phyloP scores from a whole-genome alignment of 1,139 yeast genomes.

The Chernovozyma sophiae-reginae region DNA sequence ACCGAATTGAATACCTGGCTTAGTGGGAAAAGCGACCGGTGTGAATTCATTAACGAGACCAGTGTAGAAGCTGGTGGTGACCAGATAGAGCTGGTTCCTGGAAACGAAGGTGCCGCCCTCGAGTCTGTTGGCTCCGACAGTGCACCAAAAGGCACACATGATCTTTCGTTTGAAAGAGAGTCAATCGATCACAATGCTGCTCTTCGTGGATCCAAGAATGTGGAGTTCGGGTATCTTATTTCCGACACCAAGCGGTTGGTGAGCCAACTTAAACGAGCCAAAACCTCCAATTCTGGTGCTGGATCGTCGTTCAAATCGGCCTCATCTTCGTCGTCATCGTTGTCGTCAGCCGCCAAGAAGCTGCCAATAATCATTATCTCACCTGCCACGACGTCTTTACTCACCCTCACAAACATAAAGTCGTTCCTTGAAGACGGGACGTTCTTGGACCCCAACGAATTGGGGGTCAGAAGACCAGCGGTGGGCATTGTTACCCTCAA shows the following conservation, averaged over 20 bases:
- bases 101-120: conserved; percentile 8
- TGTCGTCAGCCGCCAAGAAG: conserved; percentile 27
- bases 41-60: conserved; percentile 16
- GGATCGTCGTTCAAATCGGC: not conserved
- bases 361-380: conserved; percentile 93
- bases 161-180: conserved; percentile 58
- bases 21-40: conserved; percentile 57
- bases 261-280: conserved; percentile 45
- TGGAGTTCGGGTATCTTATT: conserved; percentile 70
- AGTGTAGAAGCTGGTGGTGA: conserved; percentile 7
- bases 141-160: no score
- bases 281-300: conserved; percentile 10
- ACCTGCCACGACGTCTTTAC: conserved; percentile 88
- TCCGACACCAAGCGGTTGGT: conserved; percentile 68
- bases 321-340: conserved; percentile 11
- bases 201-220: conserved; percentile 70
- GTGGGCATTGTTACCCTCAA: conserved; percentile 48
- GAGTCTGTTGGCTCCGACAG: not conserved
- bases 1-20: conserved; percentile 82
- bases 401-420: conserved; percentile 79
- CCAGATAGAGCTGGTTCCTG: no score
- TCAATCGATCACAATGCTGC: conserved; percentile 76
- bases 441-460: conserved; percentile 55
- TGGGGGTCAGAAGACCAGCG: conserved; percentile 28
- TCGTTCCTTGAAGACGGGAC: conserved; percentile 75